Evolutionary conservation across 495 filamentous ascomycete species (phyloP).

Genomic region (Penicillium lagena): DNA sequence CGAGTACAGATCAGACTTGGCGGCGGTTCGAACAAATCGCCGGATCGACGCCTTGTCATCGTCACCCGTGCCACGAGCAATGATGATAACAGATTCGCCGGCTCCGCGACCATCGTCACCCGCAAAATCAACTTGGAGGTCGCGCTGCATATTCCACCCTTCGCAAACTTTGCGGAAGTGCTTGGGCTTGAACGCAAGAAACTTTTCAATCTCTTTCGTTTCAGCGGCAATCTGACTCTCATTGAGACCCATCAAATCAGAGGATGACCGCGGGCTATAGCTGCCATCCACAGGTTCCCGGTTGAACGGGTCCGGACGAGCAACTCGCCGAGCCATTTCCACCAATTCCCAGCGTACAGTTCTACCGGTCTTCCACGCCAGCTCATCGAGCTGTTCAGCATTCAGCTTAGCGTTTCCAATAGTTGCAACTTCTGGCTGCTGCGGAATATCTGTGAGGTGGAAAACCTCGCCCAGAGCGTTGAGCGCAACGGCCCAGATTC

Average conservation of each 20-base stretch:
- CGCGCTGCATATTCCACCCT: slow-evolving; percentile 89
- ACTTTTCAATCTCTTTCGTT: slow-evolving; percentile 75
- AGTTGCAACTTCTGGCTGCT: slow-evolving; percentile 20
- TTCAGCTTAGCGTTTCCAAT: slow-evolving; percentile 18
- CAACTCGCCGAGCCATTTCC: slow-evolving; percentile 65
- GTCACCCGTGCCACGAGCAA: slow-evolving; percentile 63
- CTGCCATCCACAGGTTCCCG: slow-evolving; percentile 53
- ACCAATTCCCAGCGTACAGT: slow-evolving; percentile 73
- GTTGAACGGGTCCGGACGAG: slow-evolving; percentile 63
- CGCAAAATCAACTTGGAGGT: slow-evolving; percentile 83
- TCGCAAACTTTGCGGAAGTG: slow-evolving; percentile 74
- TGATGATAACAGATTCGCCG: slow-evolving; percentile 69
- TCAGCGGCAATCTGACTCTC: slow-evolving; percentile 65
- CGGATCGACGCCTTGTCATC: slow-evolving; percentile 41
- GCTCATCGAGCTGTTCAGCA: slow-evolving; percentile 45
- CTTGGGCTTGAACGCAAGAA: slow-evolving; percentile 63
- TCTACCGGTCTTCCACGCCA: slow-evolving; percentile 76
- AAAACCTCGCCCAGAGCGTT: slow-evolving; percentile 92
- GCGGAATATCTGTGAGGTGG: slow-evolving; percentile 67
- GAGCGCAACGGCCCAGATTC: slow-evolving; percentile 79
- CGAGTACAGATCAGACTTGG: slow-evolving; percentile 5
- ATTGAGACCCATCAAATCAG: slow-evolving; percentile 64
- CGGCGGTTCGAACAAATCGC: slow-evolving; percentile 36
- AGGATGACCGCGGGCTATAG: slow-evolving; percentile 63
- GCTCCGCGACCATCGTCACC: slow-evolving; percentile 65